These are phyloP conservation scores for Lactarius sanguifluus DNA, from an alignment of 768 basidiomycete species.

Conservation along the genomic window DNA sequence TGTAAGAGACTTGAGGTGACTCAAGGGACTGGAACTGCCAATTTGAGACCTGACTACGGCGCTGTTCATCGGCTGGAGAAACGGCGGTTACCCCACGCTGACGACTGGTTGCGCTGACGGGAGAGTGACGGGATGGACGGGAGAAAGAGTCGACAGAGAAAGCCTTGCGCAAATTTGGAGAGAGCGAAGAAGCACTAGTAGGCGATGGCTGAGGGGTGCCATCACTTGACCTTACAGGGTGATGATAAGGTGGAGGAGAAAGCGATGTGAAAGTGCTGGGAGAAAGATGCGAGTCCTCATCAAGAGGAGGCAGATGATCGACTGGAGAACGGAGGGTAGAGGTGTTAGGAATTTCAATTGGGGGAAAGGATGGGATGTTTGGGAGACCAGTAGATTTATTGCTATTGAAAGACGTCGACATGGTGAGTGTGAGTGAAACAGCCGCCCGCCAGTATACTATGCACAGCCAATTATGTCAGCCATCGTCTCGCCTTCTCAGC, in stretches of 20 bases:
- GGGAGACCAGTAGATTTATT: conserved; percentile 34
- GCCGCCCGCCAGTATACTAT: conserved; percentile 2
- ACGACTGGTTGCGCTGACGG: conserved; percentile 30
- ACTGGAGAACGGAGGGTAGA: conserved; percentile 32
- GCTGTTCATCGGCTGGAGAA: conserved; percentile 15
- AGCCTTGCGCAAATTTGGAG: conserved; percentile 63
- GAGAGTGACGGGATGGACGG: conserved; percentile 39
- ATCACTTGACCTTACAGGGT: conserved; percentile 28
- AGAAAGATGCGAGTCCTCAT: conserved; percentile 43
- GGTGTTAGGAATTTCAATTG: conserved; percentile 44
- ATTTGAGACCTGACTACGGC: conserved; percentile 5
- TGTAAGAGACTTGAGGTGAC: conserved; percentile 36
- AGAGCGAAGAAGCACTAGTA: conserved; percentile 33
- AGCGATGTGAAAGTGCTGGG: conserved; percentile 31
- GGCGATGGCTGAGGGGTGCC: conserved; percentile 32
- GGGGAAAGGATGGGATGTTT: conserved; percentile 45
- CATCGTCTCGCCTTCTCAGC: not conserved
- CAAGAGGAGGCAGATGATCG: conserved; percentile 38
- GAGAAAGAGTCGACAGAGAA: conserved; percentile 78
- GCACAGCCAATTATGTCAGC: conserved; percentile 20
- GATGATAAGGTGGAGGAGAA: conserved; percentile 33
- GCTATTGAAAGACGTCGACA: conserved; percentile 30
- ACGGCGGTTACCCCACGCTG: conserved; percentile 13
- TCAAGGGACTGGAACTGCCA: conserved; percentile 29
- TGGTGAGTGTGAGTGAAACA: conserved; percentile 15